These are phyloP conservation scores for Capsella bursapastoris DNA, from an alignment of 345 rosid genomes.

Conservation along the genomic window DNA sequence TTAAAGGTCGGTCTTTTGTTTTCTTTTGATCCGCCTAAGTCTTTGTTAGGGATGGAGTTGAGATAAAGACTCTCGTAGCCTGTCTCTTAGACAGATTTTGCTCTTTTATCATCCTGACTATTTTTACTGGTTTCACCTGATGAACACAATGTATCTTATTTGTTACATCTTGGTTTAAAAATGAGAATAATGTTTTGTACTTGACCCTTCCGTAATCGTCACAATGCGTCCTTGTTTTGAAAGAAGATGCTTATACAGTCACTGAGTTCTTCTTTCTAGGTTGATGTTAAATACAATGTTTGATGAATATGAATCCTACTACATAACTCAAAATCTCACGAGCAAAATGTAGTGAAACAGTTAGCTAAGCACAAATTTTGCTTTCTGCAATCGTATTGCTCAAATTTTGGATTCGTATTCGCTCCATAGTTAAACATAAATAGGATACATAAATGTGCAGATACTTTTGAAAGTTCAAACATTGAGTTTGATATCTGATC, in stretches of 20 bases:
- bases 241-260: background rate
- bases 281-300: background rate
- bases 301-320: background rate
- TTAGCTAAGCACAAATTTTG: background rate
- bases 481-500: too few relatives aligned
- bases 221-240: background rate
- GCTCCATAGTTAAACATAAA: too few relatives aligned
- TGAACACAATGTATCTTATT: constrained; percentile 27
- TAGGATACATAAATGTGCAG: too few relatives aligned
- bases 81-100: constrained; percentile 28
- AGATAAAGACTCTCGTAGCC: constrained; percentile 24
- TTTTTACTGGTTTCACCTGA: constrained; percentile 25
- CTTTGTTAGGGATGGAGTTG: constrained; percentile 39
- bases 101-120: constrained; percentile 27
- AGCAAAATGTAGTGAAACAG: background rate
- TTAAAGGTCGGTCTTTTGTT: constrained; percentile 34
- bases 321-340: background rate
- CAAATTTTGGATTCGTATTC: background rate
- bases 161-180: constrained; percentile 1
- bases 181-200: constrained; percentile 22
- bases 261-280: background rate
- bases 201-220: background rate
- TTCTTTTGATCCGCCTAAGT: constrained; percentile 31
- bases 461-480: too few relatives aligned
- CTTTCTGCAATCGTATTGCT: background rate